Conservation (phyloP, 192 early-diverging fungal species). For the Coemansia umbellata region DNA sequence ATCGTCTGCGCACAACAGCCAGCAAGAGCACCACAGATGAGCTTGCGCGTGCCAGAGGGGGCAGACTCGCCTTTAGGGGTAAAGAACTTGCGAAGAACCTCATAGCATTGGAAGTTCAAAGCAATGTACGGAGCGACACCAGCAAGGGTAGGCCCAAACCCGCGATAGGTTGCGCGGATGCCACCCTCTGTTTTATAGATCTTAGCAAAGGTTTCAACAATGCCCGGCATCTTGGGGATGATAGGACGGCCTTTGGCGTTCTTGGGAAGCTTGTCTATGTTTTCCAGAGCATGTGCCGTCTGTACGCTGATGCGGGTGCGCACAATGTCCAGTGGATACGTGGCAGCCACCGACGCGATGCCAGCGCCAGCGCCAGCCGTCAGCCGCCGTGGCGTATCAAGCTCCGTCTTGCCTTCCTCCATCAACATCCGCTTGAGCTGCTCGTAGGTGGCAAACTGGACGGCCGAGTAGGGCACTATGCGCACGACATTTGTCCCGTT, state of each 20-base stretch:
- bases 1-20: constrained; percentile 79
- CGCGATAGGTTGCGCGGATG: constrained; percentile 67
- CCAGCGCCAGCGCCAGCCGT: constrained; percentile 72
- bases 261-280: constrained; percentile 38
- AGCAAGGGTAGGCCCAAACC: constrained; percentile 66
- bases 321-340: constrained; percentile 77
- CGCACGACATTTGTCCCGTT: constrained; percentile 84
- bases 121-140: constrained; percentile 81
- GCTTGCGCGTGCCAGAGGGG: constrained; percentile 60
- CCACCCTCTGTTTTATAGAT: constrained; percentile 73
- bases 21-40: constrained; percentile 71
- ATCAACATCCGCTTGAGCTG: constrained; percentile 70
- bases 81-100: constrained; percentile 67
- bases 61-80: constrained; percentile 57
- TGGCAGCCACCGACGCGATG: constrained; percentile 70
- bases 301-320: constrained; percentile 74
- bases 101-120: constrained; percentile 79
- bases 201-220: constrained; percentile 56
- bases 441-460: constrained; percentile 79
- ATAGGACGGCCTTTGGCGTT: constrained; percentile 48
- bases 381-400: constrained; percentile 68
- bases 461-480: constrained; percentile 78
- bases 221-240: constrained; percentile 67
- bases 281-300: constrained; percentile 57
- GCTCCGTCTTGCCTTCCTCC: constrained; percentile 62